Base-by-base conservation (phyloP, 768 basidiomycete genomes). In the Rhodotorula sphaerocarpa region DNA sequence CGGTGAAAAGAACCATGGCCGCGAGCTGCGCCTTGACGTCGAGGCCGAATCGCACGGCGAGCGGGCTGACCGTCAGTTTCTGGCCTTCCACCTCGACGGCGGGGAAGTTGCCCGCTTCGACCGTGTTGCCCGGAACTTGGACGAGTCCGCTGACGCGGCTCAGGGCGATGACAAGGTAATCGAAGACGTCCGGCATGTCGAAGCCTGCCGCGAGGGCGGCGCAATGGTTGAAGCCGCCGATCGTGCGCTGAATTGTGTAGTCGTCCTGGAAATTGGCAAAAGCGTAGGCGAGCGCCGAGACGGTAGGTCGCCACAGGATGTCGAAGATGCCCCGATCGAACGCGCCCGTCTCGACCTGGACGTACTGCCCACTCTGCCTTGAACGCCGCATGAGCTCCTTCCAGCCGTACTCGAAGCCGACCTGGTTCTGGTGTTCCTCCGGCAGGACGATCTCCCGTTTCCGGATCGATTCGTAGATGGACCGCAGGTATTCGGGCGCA, bases 361-460 rank as follows among this genome's bases (percentile, higher is more conserved):
- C 81, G 75, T 84, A 79, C 39, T 82, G 78, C 50, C 59, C 63
- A 30, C 47, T 58, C 10, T 50, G 73, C 84, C 84, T 59, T 84
- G 91, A 84, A 36, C 95, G 82, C 36, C 84, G 76, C 42, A 96
- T 80, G 15, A 99, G 79, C 70, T 96, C 91, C 74, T 95, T 96
- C 95, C 95, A 99, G 23, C 95, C 93, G 74, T 93, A 95, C 70
- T 97, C 95, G 74, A 99, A 99, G 14, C 95, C 95, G 48, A 93
- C 81, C 73, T 90, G 89, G 3, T 93, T 95, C 14, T 85, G 87
- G 72, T 99, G 95, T 70, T 99, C 95, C 75, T 96, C 91, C 0
- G 95, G 93, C 84, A 99, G 86, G 53, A 97, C 81, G 57, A 99
- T 96, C 77, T 99, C 95, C 46, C 84, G 80, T 76, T 87, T 91